Conservation (phyloP, 78 protist genomes). For the Andalucia godoyi region DNA sequence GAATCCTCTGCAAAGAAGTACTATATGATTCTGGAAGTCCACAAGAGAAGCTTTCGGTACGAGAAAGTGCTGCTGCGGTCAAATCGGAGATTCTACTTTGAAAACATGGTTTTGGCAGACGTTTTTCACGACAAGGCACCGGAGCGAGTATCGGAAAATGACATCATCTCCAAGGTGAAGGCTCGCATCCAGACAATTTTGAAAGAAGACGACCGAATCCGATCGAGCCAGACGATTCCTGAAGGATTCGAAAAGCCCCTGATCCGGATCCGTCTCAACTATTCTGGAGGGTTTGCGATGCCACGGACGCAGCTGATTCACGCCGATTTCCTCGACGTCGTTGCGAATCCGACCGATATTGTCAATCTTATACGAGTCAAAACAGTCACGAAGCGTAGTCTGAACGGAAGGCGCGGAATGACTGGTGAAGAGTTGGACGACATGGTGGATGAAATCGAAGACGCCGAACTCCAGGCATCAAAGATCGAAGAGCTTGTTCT, state of each 20-base stretch:
- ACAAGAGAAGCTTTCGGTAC: conserved; percentile 12
- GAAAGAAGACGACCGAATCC: too few species aligned
- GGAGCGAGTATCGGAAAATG: background rate
- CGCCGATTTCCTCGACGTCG: conserved; percentile 37
- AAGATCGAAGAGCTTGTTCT: too few species aligned
- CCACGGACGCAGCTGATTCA: conserved; percentile 39
- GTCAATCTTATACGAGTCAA: too few species aligned
- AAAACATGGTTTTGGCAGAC: conserved; percentile 51
- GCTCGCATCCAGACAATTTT: too few species aligned
- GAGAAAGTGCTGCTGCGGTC: background rate
- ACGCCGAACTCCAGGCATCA: too few species aligned
- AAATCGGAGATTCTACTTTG: conserved; percentile 25
- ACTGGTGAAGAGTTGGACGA: too few species aligned
- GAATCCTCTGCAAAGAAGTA: conserved; percentile 74
- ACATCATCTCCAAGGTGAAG: background rate
- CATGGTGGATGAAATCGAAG: too few species aligned
- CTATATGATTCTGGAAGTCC: conserved; percentile 53
- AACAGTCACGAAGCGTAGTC: too few species aligned
- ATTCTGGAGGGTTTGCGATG: background rate
- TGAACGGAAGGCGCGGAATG: too few species aligned
- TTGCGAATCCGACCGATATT: conserved; percentile 67
- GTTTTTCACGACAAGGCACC: conserved; percentile 8
- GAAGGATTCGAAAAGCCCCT: conserved; percentile 11
- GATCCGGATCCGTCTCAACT: conserved; percentile 33
- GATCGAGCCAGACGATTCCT: background rate